Evolutionary conservation across 768 basidiomycete genomes (phyloP).

Genomic region (Termitomyces sp.): DNA sequence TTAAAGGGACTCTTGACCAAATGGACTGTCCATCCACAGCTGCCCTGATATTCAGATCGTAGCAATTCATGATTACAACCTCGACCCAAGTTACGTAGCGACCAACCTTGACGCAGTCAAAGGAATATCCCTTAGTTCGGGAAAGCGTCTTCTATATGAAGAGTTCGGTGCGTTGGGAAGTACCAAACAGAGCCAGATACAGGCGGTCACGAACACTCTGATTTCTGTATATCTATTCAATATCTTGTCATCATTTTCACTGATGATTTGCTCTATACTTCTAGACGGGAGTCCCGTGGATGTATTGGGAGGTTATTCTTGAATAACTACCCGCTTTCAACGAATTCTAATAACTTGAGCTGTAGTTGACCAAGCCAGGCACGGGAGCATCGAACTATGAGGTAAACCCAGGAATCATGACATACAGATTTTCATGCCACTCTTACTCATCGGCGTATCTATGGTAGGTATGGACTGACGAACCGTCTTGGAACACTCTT

Average conservation of each 20-base stretch:
- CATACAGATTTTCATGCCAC: no score
- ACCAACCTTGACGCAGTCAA: slow-evolving; percentile 34
- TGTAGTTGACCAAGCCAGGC: slow-evolving; percentile 15
- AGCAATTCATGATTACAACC: slow-evolving; percentile 31
- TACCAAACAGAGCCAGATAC: slow-evolving; percentile 34
- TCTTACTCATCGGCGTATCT: background rate
- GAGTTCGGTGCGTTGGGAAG: slow-evolving; percentile 33
- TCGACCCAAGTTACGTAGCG: slow-evolving; percentile 40
- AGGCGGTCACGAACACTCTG: slow-evolving; percentile 32
- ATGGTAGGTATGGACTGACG: slow-evolving; percentile 23
- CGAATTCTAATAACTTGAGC: background rate
- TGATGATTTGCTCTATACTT: background rate
- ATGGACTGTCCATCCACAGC: slow-evolving; percentile 2
- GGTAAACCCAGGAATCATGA: slow-evolving; percentile 4
- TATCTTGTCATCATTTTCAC: background rate
- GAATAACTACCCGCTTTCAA: background rate
- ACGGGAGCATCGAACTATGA: slow-evolving; percentile 20
- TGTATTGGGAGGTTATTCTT: slow-evolving; percentile 21
- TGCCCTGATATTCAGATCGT: slow-evolving; percentile 20
- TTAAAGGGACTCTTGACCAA: background rate
- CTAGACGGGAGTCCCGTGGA: slow-evolving; percentile 22
- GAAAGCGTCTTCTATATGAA: slow-evolving; percentile 34
- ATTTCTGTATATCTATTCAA: slow-evolving; percentile 23
- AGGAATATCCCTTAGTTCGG: slow-evolving; percentile 30
- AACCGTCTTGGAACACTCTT: slow-evolving; percentile 21